Base-by-base conservation (phyloP, 2,329 filamentous ascomycete genomes). In the Lecanicillium sp. region DNA sequence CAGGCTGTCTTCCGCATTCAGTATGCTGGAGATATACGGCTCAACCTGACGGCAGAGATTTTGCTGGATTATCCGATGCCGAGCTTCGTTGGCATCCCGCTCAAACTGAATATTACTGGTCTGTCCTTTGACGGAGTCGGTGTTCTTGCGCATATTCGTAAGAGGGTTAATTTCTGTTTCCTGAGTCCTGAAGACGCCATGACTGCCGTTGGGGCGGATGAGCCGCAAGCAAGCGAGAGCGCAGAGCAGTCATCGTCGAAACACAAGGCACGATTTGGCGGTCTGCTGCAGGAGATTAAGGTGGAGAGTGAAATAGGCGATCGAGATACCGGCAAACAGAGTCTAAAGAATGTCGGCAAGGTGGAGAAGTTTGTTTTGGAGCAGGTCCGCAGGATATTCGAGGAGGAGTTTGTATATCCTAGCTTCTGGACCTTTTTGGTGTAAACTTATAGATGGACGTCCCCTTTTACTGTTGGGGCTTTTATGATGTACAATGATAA, bases 401-500 rank as follows among this genome's bases (percentile, higher is more conserved):
- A 98, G 63, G 92, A 97, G 57, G 92, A 98, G 60, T 92, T 97
- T 65, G 89, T 97, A 45, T 97, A 94, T 65, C 92, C 92, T 32
- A 96, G 89, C 61, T 97, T 94, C 62, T 97, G 90, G 89, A 97
- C 90, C 1, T 96, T 97, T 60, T 66, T 98, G 52, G 82, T 97
- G 32, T 95, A 62, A 54, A 36, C 19, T 28, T 35, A 36, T 36
- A 15, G 40, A 17, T 14, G 17, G 37, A 20, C 17, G 20, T 5
- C 10, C 4, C 13, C 11, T 35, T 7, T 11, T n/a, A 33, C 12
- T 14, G 18, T n/a, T 14, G 29, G 29, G 7, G 6, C 13, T 8
- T 31, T 14, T 6, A 14, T 14, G 29, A 17, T n/a, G n/a, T 31
- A 31, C 15, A 17, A 31, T 31, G 13, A 31, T 31, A 17, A 25